phyloP scores from a whole-genome alignment of 106 monocot species.

The Dendrobium nobile region DNA sequence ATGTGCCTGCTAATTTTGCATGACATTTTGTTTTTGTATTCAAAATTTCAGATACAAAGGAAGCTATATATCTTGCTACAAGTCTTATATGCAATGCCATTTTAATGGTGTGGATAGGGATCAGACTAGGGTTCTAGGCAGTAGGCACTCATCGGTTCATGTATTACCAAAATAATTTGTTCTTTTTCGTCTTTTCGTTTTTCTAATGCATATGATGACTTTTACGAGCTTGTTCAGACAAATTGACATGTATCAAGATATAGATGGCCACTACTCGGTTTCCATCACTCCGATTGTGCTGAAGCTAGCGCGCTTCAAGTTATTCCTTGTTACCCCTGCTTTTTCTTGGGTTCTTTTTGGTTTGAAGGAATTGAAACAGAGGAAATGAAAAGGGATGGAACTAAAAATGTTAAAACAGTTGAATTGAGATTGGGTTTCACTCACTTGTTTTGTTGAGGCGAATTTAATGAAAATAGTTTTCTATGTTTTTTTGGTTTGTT shows the following conservation, averaged over 20 bases:
- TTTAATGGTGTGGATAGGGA: neutral
- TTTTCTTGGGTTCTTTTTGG: neutral
- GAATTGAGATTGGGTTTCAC: neutral
- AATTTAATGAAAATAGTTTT: neutral
- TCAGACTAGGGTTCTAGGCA: neutral
- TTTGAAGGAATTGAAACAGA: neutral
- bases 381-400: neutral
- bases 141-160: neutral
- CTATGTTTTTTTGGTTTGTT: neutral
- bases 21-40: neutral
- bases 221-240: neutral
- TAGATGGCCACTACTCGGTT: neutral
- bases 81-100: neutral
- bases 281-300: neutral
- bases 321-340: neutral
- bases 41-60: neutral
- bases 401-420: neutral
- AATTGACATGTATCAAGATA: neutral
- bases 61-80: neutral
- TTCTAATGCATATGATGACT: neutral
- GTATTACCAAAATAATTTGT: neutral
- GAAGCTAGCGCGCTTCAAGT: neutral
- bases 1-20: constrained; percentile 4
- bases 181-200: neutral
- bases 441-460: neutral